Evolutionary conservation across 139 green algal genomes (phyloP).

Genomic region (Coccomyxa sp.): DNA sequence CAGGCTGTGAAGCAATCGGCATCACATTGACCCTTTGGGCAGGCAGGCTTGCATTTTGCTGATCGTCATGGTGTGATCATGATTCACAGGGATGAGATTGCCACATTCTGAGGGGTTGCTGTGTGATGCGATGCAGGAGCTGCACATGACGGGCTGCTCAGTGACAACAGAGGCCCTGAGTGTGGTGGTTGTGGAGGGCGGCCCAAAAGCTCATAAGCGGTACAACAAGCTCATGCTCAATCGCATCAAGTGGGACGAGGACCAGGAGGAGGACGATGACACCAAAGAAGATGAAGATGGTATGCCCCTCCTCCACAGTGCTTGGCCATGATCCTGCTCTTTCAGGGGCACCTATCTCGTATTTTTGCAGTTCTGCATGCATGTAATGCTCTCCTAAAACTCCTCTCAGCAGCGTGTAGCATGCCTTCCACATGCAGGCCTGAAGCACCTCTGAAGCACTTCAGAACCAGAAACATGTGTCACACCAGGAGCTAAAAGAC

Average conservation of each 20-base stretch:
- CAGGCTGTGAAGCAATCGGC: not conserved
- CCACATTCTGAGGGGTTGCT: not conserved
- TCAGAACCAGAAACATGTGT: not conserved
- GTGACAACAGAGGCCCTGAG: slow-evolving; percentile 15
- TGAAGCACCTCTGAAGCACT: not conserved
- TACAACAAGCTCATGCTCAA: slow-evolving; percentile 94
- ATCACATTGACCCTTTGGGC: not conserved
- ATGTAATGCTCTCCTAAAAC: too few relatives aligned
- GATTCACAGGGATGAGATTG: not conserved
- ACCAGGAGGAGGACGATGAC: slow-evolving; percentile 43
- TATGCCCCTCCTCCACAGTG: too few relatives aligned
- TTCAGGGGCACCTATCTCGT: not conserved
- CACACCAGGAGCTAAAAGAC: too few relatives aligned
- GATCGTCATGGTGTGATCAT: not conserved
- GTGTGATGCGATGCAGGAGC: slow-evolving; percentile 26
- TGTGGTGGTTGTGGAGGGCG: slow-evolving; percentile 26
- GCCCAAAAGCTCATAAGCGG: slow-evolving; percentile 16
- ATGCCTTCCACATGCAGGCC: not conserved
- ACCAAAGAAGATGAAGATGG: not conserved
- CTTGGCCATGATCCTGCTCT: slow-evolving; percentile 16
- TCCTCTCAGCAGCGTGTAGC: not conserved
- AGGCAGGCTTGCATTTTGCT: not conserved
- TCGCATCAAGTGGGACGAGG: slow-evolving; percentile 85
- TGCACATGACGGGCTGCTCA: slow-evolving; percentile 44
- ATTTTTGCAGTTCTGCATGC: not conserved